A percentile compares a stretch with the other conserved stretches of the same genome.
Conservation (phyloP, 163 green algal species). For the Volvox carteri region DNA sequence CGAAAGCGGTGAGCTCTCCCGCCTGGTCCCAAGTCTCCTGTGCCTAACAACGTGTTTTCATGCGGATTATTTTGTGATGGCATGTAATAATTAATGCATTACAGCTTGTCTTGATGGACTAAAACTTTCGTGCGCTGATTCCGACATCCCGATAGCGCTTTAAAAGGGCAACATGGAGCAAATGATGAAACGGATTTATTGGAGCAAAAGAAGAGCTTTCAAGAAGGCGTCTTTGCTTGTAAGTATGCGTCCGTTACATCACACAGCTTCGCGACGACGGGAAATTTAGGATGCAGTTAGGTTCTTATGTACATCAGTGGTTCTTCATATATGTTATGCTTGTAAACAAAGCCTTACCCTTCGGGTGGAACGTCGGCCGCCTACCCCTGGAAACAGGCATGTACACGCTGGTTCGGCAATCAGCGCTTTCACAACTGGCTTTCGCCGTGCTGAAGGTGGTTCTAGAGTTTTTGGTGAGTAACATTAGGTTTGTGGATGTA, state of each 20-base stretch:
- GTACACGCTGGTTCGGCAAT: constrained; percentile 42
- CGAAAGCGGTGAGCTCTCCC: constrained; percentile 1
- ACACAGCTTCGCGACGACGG: too few species aligned
- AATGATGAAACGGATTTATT: constrained; percentile 37
- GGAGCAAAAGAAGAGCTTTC: constrained; percentile 49
- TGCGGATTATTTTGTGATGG: background rate
- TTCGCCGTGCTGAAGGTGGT: background rate
- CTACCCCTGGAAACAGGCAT: constrained; percentile 17
- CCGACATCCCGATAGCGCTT: background rate
- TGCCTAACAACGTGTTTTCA: background rate
- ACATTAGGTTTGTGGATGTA: too few species aligned
- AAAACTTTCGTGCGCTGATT: too few species aligned
- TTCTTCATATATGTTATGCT: too few species aligned
- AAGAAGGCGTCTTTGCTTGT: constrained; percentile 47
- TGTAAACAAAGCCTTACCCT: too few species aligned
- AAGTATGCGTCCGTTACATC: background rate
- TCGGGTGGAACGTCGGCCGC: too few species aligned
- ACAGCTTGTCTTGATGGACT: too few species aligned
- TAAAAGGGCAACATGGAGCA: background rate
- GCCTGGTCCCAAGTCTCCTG: background rate
- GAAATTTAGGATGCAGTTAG: too few species aligned
- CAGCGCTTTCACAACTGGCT: background rate
- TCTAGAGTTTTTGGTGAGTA: constrained; percentile 21
- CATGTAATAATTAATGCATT: background rate
- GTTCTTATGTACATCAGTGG: too few species aligned